Conservation (phyloP, 164 flowering plant species). For the Kalanchoe fedtschenkoi region DNA sequence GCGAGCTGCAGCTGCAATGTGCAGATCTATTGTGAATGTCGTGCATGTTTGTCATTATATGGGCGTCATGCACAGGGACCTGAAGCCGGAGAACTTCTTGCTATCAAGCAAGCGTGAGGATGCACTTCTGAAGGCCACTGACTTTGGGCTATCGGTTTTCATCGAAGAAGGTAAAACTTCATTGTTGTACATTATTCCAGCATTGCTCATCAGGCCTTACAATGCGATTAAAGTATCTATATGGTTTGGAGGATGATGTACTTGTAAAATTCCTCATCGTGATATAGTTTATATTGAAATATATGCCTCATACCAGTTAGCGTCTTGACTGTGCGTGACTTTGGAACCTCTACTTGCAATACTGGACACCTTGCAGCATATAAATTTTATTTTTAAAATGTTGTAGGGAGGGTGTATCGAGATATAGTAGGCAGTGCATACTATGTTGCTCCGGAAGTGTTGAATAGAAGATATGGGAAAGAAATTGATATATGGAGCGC, state of each 20-base stretch:
- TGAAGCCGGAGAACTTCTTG: constrained; percentile 96
- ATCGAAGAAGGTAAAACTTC: constrained; percentile 65
- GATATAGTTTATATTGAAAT: no score
- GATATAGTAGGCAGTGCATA: constrained; percentile 94
- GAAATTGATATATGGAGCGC: constrained; percentile 96
- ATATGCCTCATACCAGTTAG: no score
- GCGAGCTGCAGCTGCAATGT: constrained; percentile 68
- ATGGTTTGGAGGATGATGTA: no score
- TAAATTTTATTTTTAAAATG: constrained; percentile 1
- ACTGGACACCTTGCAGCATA: background rate
- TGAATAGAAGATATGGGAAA: constrained; percentile 74
- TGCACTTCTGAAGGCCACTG: constrained; percentile 77
- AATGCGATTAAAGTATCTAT: background rate
- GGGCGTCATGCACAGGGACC: constrained; percentile 97
- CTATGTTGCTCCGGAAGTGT: constrained; percentile 93
- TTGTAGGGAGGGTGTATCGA: constrained; percentile 66
- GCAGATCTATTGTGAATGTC: constrained; percentile 71
- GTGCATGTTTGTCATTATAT: constrained; percentile 86
- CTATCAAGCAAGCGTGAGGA: constrained; percentile 61
- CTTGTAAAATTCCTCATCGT: no score
- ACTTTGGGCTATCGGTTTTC: constrained; percentile 89
- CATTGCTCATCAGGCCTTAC: background rate
- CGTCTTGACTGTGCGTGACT: background rate
- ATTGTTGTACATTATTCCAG: background rate
- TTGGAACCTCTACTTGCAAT: background rate